Percentiles rank a stretch among this genome's conserved stretches.
phyloP scores from a whole-genome alignment of 176 grass and related monocot species.

The Eleusine coracana region DNA sequence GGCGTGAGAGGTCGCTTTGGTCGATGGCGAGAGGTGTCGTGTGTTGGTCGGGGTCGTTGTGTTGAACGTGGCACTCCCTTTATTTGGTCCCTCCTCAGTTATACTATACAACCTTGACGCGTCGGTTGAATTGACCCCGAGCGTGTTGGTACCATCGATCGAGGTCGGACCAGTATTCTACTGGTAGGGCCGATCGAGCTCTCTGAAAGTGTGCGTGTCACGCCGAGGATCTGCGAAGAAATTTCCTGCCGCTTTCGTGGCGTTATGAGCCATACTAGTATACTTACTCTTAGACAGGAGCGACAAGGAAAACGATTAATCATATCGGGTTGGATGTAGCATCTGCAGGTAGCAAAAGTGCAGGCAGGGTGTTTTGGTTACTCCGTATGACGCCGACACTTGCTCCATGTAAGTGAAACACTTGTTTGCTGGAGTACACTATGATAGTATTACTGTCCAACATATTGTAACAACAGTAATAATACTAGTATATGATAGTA shows the following conservation, averaged over 20 bases:
- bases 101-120: not conserved
- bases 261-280: not conserved
- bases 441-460: too few species aligned
- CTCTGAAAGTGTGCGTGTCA: not conserved
- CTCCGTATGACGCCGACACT: not conserved
- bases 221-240: not conserved
- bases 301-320: not conserved
- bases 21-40: not conserved
- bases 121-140: not conserved
- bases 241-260: not conserved
- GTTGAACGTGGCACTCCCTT: not conserved
- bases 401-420: not conserved
- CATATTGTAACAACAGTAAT: not conserved
- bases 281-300: too few species aligned
- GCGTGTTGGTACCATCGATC: not conserved
- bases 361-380: not conserved
- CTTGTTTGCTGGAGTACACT: not conserved
- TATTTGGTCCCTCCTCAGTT: not conserved
- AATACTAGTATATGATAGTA: too few species aligned
- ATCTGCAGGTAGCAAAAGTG: not conserved
- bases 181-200: too few species aligned
- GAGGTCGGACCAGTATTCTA: not conserved
- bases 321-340: not conserved
- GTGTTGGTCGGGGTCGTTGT: constrained; percentile 6
- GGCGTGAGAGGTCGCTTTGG: not conserved